Evolutionary conservation across 768 basidiomycete genomes (phyloP), one percentile per base, ranked within the genome.

Genomic region (Strobilomyces echinocephalus): DNA sequence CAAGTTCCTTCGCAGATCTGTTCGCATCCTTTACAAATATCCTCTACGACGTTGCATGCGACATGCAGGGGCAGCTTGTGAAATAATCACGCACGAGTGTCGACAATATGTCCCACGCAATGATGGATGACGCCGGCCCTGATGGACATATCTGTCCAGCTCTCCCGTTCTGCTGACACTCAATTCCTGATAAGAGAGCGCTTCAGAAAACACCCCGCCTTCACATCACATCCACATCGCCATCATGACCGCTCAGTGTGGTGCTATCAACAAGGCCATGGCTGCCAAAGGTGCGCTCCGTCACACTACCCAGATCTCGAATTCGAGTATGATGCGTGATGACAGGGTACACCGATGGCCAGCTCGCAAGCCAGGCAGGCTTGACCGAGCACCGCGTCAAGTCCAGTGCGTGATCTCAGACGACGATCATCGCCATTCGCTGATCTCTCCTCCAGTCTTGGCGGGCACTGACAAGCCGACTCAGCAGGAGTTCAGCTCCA

Each of bases 241-340:
- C 78, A 50, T 72, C 76, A 70, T 79, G 42, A 18, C 45, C 4
- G 8, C 50, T 10, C 77, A 76, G 64, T 88, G 87, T 69, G 60
- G 75, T 60, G 84, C 84, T 44, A 72, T 88, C 60, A 72, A 72
- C 58, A 70, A 70, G 28, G 85, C 84, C 12, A 74, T 80, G 72
- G 48, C 60, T 1, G 71, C 63, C 60, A 72, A 75, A 57, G 80
- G 86, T 85, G 52, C n/a, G 55, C 18, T n/a, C 30, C 34, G 12
- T 30, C 3, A 35, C 11, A 26, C 31, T n/a, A n/a, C 16, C 40
- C 36, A 6, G 16, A 33, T 38, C 45, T 21, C 18, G 45, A 45
- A 30, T 9, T 42, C 33, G 3, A 26, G 11, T 9, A 31, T 12
- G 53, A 39, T 20, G 3, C 20, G 11, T 11, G 9, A 31, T 12